Percentiles rank a stretch among this genome's conserved stretches.
phyloP scores from a whole-genome alignment of 1,284 basidiomycete genomes.

The Anthracocystis setariae region DNA sequence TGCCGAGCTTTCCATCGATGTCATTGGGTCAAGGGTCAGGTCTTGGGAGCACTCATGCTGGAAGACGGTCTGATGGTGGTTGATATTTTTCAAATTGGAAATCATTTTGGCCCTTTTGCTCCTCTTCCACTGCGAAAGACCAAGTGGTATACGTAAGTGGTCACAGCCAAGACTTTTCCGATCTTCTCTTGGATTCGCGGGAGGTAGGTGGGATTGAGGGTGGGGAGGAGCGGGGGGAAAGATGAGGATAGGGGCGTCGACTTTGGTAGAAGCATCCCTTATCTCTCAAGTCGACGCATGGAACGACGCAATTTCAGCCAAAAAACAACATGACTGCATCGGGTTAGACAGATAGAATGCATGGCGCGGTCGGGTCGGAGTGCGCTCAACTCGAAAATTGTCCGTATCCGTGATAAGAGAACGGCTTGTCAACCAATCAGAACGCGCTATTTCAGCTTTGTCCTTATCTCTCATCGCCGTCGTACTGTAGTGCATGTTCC shows the following conservation, averaged over 20 bases:
- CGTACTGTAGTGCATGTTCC: background rate
- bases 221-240: background rate
- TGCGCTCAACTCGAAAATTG: slow-evolving; percentile 9
- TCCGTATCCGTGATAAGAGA: slow-evolving; percentile 18
- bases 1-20: too few species aligned
- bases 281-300: slow-evolving; percentile 20
- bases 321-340: slow-evolving; percentile 16
- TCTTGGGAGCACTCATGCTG: too few species aligned
- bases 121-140: too few species aligned
- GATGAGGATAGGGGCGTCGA: slow-evolving; percentile 14
- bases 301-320: slow-evolving; percentile 44
- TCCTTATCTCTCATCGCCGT: slow-evolving; percentile 55
- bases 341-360: slow-evolving; percentile 7
- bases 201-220: too few species aligned
- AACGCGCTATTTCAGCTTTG: slow-evolving; percentile 68
- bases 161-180: too few species aligned
- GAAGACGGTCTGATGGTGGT: too few species aligned
- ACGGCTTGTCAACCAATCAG: slow-evolving; percentile 17
- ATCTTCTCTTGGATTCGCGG: too few species aligned
- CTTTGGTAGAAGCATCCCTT: background rate
- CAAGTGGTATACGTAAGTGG: too few species aligned
- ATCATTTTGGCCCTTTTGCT: too few species aligned
- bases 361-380: background rate
- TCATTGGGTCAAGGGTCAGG: too few species aligned
- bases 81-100: too few species aligned